These are phyloP conservation scores for Lactarius psammicola DNA, from an alignment of 768 basidiomycete species.

Conservation along the genomic window DNA sequence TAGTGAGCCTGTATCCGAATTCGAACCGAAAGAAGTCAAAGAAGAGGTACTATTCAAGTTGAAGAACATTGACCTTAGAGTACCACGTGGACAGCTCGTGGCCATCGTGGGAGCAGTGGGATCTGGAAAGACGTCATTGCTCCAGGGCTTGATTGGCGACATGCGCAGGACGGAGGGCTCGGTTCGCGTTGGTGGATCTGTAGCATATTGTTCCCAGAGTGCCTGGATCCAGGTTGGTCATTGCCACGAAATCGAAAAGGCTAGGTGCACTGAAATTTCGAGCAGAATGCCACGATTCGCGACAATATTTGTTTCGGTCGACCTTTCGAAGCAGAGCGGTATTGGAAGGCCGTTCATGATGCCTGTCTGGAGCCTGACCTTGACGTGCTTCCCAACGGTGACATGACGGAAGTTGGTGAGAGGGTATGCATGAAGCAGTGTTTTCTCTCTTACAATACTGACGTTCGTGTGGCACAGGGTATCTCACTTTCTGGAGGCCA, in stretches of 20 bases:
- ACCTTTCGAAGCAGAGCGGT: slow-evolving; percentile 74
- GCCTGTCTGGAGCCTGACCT: slow-evolving; percentile 80
- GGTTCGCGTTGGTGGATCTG: slow-evolving; percentile 69
- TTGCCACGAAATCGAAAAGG: slow-evolving; percentile 12
- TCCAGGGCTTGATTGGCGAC: slow-evolving; percentile 78
- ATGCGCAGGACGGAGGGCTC: slow-evolving; percentile 71
- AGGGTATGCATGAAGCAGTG: slow-evolving; percentile 37
- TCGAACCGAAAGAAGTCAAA: slow-evolving; percentile 34
- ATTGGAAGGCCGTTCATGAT: slow-evolving; percentile 77
- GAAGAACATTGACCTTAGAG: slow-evolving; percentile 56
- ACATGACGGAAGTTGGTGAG: slow-evolving; percentile 83
- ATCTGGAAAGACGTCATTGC: slow-evolving; percentile 62
- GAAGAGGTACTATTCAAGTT: slow-evolving; percentile 59
- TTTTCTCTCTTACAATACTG: neutral
- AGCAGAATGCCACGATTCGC: slow-evolving; percentile 75
- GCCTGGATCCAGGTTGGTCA: slow-evolving; percentile 80
- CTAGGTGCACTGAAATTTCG: neutral
- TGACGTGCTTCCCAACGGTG: slow-evolving; percentile 71
- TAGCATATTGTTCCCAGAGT: slow-evolving; percentile 84
- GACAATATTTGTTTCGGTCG: slow-evolving; percentile 90
- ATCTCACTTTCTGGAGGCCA: slow-evolving; percentile 88
- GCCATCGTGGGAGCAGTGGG: slow-evolving; percentile 84
- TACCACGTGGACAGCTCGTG: slow-evolving; percentile 75
- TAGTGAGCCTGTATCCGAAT: slow-evolving; percentile 21
- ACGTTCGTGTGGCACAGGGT: slow-evolving; percentile 43